These are phyloP conservation scores for Helotiales sp. DNA, from an alignment of 2,329 filamentous ascomycete species.

Conservation along the genomic window DNA sequence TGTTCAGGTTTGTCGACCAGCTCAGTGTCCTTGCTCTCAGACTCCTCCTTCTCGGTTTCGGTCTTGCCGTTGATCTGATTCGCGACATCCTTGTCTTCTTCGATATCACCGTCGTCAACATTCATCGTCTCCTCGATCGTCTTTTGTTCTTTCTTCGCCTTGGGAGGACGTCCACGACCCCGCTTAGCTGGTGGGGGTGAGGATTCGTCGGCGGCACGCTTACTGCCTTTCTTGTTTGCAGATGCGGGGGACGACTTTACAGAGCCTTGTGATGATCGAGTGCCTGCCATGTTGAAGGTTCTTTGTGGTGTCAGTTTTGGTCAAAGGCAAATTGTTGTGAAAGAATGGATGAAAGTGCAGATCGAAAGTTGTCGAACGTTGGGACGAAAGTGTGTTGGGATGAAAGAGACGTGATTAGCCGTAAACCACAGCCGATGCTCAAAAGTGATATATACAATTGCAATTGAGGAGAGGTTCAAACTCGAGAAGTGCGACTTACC, in stretches of 20 bases:
- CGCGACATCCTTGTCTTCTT: slow-evolving; percentile 12
- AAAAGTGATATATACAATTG: no score
- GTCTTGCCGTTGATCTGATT: slow-evolving; percentile 9
- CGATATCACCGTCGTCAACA: neutral
- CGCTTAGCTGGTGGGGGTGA: slow-evolving; percentile 36
- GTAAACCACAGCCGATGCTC: no score
- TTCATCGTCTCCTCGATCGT: slow-evolving; percentile 29
- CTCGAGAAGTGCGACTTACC: neutral
- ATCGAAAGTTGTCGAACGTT: neutral
- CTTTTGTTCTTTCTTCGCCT: slow-evolving; percentile 28
- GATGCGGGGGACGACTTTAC: slow-evolving; percentile 4
- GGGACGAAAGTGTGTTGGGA: neutral
- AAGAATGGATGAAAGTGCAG: neutral
- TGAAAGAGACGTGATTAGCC: no score
- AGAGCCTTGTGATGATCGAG: slow-evolving; percentile 7
- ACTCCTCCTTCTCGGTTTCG: neutral
- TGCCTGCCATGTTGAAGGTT: neutral
- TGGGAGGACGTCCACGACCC: slow-evolving; percentile 29
- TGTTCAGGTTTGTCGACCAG: slow-evolving; percentile 16
- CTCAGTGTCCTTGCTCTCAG: slow-evolving; percentile 12
- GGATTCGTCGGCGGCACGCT: neutral
- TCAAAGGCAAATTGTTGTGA: neutral
- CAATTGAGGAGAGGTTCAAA: neutral
- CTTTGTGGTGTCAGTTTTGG: neutral
- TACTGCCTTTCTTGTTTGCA: slow-evolving; percentile 5